phyloP scores from a whole-genome alignment of 352 stramenopile species.

The Phytophthora fragariae region DNA sequence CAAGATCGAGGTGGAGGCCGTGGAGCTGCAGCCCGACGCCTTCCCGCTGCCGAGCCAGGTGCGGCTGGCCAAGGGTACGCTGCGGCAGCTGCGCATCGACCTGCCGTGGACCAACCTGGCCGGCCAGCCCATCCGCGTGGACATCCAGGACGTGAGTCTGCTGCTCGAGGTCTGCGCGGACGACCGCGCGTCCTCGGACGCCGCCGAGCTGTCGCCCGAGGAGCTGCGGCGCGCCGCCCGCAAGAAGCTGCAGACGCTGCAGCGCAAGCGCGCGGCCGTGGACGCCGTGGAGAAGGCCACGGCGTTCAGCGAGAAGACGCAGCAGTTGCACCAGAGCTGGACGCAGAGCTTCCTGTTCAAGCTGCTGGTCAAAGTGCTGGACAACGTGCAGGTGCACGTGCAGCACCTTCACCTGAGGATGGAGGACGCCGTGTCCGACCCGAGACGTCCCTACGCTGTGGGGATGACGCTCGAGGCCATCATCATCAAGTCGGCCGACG shows the following conservation, averaged over 20 bases:
- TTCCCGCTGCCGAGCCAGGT: constrained; percentile 76
- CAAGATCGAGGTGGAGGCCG: constrained; percentile 83
- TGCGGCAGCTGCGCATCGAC: constrained; percentile 80
- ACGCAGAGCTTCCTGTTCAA: constrained; percentile 85
- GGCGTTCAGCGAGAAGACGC: constrained; percentile 63
- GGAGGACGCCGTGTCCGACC: constrained; percentile 70
- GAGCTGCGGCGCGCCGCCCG: constrained; percentile 34
- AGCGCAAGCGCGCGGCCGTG: constrained; percentile 80
- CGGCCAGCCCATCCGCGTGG: constrained; percentile 76
- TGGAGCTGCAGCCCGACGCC: constrained; percentile 80
- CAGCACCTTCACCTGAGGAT: constrained; percentile 80
- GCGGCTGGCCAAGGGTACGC: constrained; percentile 74
- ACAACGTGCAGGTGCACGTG: constrained; percentile 87
- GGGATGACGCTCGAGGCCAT: constrained; percentile 82
- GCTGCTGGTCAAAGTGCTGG: constrained; percentile 79
- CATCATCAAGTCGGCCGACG: constrained; percentile 85
- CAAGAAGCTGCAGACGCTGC: constrained; percentile 64
- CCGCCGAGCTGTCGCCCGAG: constrained; percentile 19
- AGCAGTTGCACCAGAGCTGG: constrained; percentile 41
- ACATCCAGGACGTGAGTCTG: constrained; percentile 82
- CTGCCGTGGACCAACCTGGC: constrained; percentile 81
- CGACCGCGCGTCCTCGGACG: constrained; percentile 18
- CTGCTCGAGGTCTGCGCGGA: constrained; percentile 63
- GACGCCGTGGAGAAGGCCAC: constrained; percentile 82
- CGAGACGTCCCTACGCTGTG: constrained; percentile 56